Conservation (phyloP, 2,329 filamentous ascomycete genomes). For the Chrysosporium queenslandicum region DNA sequence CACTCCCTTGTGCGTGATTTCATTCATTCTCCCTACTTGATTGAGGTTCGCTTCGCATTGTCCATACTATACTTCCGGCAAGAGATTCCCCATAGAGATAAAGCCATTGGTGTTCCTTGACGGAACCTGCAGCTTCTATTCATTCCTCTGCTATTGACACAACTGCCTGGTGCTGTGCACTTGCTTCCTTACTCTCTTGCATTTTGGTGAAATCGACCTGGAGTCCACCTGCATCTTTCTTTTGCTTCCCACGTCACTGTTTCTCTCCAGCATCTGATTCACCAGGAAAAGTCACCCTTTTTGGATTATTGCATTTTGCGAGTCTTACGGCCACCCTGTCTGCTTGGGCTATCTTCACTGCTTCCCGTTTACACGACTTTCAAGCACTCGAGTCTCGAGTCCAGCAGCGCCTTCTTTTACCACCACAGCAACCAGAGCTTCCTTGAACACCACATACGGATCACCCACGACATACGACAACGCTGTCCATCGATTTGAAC, state of each 20-base stretch:
- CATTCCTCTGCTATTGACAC: neutral
- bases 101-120: neutral
- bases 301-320: neutral
- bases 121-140: constrained; percentile 5
- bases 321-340: neutral
- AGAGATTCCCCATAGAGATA: neutral
- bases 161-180: constrained; percentile 7
- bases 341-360: neutral
- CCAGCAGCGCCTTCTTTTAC: neutral
- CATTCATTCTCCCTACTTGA: neutral
- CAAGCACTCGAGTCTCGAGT: neutral
- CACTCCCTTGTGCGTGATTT: neutral
- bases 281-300: neutral
- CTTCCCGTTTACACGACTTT: neutral
- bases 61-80: neutral
- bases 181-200: constrained; percentile 5
- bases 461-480: neutral
- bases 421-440: neutral
- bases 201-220: constrained; percentile 1
- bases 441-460: neutral
- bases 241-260: neutral
- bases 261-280: neutral
- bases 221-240: constrained; percentile 8
- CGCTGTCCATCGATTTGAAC: neutral
- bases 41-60: neutral